A percentile compares a stretch with the other conserved stretches of the same genome.
These are phyloP conservation scores for Penicillium antarcticum DNA, from an alignment of 495 filamentous ascomycete species.

Conservation along the genomic window DNA sequence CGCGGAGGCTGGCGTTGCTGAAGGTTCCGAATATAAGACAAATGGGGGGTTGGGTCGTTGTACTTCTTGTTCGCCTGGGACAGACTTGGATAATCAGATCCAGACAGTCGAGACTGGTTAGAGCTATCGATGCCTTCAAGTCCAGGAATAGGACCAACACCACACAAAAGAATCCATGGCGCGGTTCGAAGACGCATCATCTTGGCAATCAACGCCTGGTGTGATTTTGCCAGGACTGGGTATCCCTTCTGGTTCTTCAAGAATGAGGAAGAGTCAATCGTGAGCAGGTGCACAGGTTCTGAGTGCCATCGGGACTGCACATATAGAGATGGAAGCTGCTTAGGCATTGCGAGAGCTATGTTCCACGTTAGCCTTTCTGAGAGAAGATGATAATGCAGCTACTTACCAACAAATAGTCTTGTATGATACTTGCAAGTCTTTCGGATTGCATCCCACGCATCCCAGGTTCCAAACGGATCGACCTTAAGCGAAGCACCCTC, in stretches of 20 bases:
- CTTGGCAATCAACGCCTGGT: constrained; percentile 73
- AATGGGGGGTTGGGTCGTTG: constrained; percentile 61
- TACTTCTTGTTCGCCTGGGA: constrained; percentile 55
- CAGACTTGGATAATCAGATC: constrained; percentile 62
- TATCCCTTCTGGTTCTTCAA: constrained; percentile 74
- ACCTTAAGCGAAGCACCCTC: constrained; percentile 33
- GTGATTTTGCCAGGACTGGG: constrained; percentile 75
- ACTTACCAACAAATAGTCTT: constrained; percentile 83
- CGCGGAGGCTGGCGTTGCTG: constrained; percentile 75
- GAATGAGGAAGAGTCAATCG: constrained; percentile 64
- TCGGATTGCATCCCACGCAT: constrained; percentile 87
- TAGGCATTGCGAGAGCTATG: constrained; percentile 74
- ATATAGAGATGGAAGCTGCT: constrained; percentile 66
- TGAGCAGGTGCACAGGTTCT: constrained; percentile 81
- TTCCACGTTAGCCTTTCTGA: not conserved
- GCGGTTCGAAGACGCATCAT: constrained; percentile 79
- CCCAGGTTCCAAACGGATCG: constrained; percentile 78
- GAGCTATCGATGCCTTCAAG: constrained; percentile 39
- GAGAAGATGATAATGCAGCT: not conserved
- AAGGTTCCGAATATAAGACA: constrained; percentile 78
- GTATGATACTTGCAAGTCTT: constrained; percentile 81
- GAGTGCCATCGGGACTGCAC: constrained; percentile 91
- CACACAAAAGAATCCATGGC: constrained; percentile 78
- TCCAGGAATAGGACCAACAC: constrained; percentile 66
- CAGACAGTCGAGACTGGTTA: constrained; percentile 33